Conservation (phyloP, 768 basidiomycete species). For the Calocybe gangraenosa region DNA sequence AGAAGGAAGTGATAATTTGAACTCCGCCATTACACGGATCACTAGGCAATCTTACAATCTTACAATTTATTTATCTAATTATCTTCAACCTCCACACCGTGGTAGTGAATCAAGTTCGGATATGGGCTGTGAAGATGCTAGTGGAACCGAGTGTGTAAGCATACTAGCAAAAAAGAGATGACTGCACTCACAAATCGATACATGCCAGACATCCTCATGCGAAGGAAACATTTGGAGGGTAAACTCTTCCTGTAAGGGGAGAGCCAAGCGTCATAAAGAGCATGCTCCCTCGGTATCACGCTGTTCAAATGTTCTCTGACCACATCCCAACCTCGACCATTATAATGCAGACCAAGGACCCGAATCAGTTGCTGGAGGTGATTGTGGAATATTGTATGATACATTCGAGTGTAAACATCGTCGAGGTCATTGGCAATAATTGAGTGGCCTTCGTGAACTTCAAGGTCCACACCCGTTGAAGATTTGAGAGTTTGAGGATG, state of each 20-base stretch:
- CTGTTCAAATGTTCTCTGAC: conserved; percentile 41
- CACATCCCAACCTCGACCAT: conserved; percentile 48
- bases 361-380: conserved; percentile 58
- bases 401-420: conserved; percentile 54
- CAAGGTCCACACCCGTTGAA: conserved; percentile 46
- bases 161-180: background rate
- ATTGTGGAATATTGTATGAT: conserved; percentile 56
- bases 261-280: conserved; percentile 47
- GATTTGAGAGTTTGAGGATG: conserved; percentile 46
- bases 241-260: conserved; percentile 42
- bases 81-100: conserved; percentile 25
- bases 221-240: conserved; percentile 53
- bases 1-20: background rate
- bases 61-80: background rate
- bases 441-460: conserved; percentile 43
- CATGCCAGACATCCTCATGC: conserved; percentile 55
- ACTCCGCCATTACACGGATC: conserved; percentile 5
- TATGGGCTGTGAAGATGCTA: conserved; percentile 54
- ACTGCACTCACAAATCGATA: conserved; percentile 45
- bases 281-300: conserved; percentile 42
- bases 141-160: background rate
- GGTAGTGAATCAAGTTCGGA: conserved; percentile 51
- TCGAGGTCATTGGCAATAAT: conserved; percentile 48
- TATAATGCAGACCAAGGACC: conserved; percentile 53
- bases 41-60: background rate